These are phyloP conservation scores for Rosa chinensis DNA, from an alignment of 306 rosid genomes.

Conservation along the genomic window DNA sequence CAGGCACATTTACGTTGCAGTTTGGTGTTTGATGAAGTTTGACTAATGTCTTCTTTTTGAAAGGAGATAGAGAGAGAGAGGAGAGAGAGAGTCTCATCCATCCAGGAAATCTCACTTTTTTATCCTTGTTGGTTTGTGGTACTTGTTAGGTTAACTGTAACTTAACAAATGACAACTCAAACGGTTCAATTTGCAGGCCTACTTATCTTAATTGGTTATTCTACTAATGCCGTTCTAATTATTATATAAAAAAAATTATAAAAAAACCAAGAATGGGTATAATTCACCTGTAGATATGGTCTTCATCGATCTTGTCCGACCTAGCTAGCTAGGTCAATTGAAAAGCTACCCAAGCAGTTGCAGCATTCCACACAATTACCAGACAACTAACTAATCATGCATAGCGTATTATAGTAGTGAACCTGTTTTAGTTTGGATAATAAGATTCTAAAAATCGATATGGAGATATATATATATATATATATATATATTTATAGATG, in stretches of 20 bases:
- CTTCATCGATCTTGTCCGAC: not conserved
- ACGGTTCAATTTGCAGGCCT: slow-evolving; percentile 6
- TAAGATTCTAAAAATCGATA: not conserved
- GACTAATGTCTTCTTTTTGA: slow-evolving; percentile 11
- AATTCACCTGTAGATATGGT: not conserved
- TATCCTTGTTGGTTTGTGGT: slow-evolving; percentile 22
- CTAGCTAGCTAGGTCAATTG: not conserved
- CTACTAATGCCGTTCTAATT: not conserved
- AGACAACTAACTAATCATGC: too few relatives aligned
- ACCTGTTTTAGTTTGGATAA: too few relatives aligned
- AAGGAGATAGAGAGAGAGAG: not conserved
- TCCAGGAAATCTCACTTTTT: not conserved
- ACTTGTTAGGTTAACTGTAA: slow-evolving; percentile 32
- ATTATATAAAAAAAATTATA: not conserved
- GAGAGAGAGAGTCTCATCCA: not conserved
- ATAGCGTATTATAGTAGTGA: too few relatives aligned
- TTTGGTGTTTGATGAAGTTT: slow-evolving; percentile 6
- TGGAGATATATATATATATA: not conserved
- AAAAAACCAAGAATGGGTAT: not conserved
- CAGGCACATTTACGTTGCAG: not conserved
- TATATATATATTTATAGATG: too few relatives aligned
- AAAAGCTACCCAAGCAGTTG: not conserved
- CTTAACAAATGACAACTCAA: slow-evolving; percentile 24
- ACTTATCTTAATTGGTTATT: slow-evolving; percentile 7
- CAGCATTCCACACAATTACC: too few relatives aligned